Base-by-base conservation (phyloP, 2,329 filamentous ascomycete genomes). In the Talaromyces albobiverticillius region DNA sequence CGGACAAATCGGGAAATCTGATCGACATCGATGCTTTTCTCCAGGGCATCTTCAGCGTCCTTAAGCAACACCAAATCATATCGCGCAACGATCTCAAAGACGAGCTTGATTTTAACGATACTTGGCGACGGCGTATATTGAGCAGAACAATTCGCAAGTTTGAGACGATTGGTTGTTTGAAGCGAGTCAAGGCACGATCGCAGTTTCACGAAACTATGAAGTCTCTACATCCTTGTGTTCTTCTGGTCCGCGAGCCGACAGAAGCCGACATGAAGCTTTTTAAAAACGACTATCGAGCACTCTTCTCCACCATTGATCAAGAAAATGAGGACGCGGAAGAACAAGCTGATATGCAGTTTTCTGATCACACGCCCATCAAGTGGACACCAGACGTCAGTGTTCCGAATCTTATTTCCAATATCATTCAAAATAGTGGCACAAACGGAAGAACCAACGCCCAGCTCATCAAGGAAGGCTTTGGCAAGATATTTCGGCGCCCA, bases 321-420 rank as follows among this genome's bases (percentile, higher is more conserved):
- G 62, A 58, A 47, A 58, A 57, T 40, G 53, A 72, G 14, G 72
- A 73, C 41, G 52, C 68, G 9, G 68, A 69, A 40, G 53, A 55
- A n/a, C 47, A 50, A 16, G 38, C 48, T 29, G 53, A 51, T 9
- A 23, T 47, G 11, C 53, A 47, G 18, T 8, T 42, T 34, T 32
- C 22, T n/a, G 53, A 51, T 14, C 53, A 55, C 42, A 32, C 10
- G n/a, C 47, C 41, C n/a, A 55, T 55, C 10, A 45, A 20, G 55
- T 86, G 83, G 83, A 77, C 70, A 7, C 79, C 82, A 2, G 79
- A 83, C 59, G 67, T 76, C 8, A 71, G 71, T 14, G 62, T 82
- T 22, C 64, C 75, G 36, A 85, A 85, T 57, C 67, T 79, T 3
- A 63, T 85, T 5, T 79, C 78, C 55, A 74, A 81, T 29, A 61